Conservation (phyloP, 495 filamentous ascomycete genomes). For the Aspergillus cavernicola region DNA sequence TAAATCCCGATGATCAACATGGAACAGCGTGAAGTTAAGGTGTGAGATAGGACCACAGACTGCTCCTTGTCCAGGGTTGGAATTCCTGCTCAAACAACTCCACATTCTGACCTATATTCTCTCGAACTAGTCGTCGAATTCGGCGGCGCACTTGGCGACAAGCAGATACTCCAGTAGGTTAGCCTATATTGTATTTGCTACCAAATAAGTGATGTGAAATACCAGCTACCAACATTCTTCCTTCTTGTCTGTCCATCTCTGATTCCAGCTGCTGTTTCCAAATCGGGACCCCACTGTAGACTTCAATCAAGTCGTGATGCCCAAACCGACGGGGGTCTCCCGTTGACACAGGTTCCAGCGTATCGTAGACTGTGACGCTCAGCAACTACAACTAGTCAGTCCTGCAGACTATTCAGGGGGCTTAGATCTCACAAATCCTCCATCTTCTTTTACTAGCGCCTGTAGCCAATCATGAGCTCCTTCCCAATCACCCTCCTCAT, state of each 20-base stretch:
- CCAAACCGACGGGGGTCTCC: neutral
- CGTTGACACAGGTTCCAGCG: neutral
- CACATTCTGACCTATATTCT: neutral
- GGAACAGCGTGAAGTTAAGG: neutral
- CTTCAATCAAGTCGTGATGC: slow-evolving; percentile 1
- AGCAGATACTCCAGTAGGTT: slow-evolving; percentile 1
- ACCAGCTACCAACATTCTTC: slow-evolving; percentile 4
- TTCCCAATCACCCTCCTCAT: slow-evolving; percentile 21
- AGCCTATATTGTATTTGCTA: neutral
- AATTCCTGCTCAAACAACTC: slow-evolving; percentile 5
- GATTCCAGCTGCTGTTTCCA: neutral
- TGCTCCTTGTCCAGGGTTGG: slow-evolving; percentile 1
- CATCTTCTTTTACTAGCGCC: slow-evolving; percentile 17
- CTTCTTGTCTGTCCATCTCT: neutral
- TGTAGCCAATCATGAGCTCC: slow-evolving; percentile 17
- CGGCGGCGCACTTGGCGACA: neutral
- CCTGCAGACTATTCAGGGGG: neutral
- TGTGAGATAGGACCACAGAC: neutral
- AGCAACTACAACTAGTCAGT: neutral
- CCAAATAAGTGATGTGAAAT: neutral
- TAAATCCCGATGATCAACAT: neutral
- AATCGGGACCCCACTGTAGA: neutral
- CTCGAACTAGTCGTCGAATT: neutral
- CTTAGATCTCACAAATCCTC: slow-evolving; percentile 15
- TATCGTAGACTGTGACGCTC: slow-evolving; percentile 1